Base-by-base conservation (phyloP, 179 eudicot genomes). In the Beta macrorhiza region DNA sequence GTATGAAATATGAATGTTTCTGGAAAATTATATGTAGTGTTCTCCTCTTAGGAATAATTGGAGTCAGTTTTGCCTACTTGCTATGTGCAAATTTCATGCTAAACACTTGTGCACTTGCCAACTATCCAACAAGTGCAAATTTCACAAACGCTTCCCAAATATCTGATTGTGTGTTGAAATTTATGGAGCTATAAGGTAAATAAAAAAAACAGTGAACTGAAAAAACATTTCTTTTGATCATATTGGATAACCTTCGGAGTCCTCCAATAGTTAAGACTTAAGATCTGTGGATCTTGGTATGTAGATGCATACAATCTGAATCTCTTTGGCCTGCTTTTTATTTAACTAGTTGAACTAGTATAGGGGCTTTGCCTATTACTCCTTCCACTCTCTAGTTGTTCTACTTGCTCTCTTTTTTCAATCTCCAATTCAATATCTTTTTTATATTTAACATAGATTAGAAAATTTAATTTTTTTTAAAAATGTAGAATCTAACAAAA, bases 1-100 rank as follows among this genome's bases (percentile, higher is more conserved):
- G 99, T 95, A 95, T 79, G 82, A 29, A 29, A 29, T 29, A 29
- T 29, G 32, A 56, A 80, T 83, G 71, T 58, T 79, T 67, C 79
- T 79, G 73, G 79, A 65, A 78, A 52, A 81, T 70, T 72, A 79
- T 81, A 79, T 80, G 76, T 64, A 77, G 69, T 81, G 51, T 67
- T 78, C 80, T 78, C 62, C 76, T 79, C 75, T 75, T 73, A 22
- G 52, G 22, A 62, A 20, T 22, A 58, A 11, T 58, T 72, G 45
- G 55, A 55, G 58, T 64, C 67, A 14, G 56, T 37, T 51, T 20
- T 67, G 58, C 55, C 63, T 73, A 79, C 32, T 65, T 78, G 42
- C 42, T 32, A 32, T 67, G 63, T 74, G 79, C 3, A 61, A 20
- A 58, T 65, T 59, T 29, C 29, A 17, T 56, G 11, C 7, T 57